Evolutionary conservation across 345 rosid genomes (phyloP).

Genomic region (Ceriops zippeliana): DNA sequence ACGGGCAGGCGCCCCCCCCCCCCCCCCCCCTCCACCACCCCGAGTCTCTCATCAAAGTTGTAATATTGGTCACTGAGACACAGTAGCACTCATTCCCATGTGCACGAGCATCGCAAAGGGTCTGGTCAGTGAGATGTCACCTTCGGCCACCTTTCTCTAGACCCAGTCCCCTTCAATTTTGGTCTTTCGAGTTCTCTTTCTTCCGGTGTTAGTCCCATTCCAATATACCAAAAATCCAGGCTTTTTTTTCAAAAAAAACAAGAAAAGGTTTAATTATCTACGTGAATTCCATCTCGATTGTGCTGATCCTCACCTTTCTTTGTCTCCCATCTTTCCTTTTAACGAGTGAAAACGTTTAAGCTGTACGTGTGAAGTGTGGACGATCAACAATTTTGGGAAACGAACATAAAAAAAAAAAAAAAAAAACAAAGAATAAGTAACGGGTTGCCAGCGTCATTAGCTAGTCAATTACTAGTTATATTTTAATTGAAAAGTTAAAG

Average conservation of each 20-base stretch:
- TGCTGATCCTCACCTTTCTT: neutral
- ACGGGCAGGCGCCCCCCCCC: too few species aligned
- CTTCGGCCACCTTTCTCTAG: conserved; percentile 3
- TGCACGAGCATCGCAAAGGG: conserved; percentile 9
- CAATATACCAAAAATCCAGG: neutral
- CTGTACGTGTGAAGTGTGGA: too few species aligned
- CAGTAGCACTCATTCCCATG: conserved; percentile 40
- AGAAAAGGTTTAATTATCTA: neutral
- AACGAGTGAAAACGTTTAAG: too few species aligned
- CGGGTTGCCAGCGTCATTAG: too few species aligned
- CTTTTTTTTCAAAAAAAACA: neutral
- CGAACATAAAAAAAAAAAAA: too few species aligned
- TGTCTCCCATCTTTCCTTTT: neutral
- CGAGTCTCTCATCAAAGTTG: too few species aligned
- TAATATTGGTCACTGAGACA: too few species aligned
- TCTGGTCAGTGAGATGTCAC: conserved; percentile 14
- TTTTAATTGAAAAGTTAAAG: too few species aligned
- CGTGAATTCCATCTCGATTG: neutral
- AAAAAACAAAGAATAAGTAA: too few species aligned
- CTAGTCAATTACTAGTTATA: too few species aligned
- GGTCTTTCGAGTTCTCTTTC: conserved; percentile 13
- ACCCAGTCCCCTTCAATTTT: conserved; percentile 10
- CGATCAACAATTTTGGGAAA: too few species aligned
- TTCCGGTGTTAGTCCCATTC: neutral
- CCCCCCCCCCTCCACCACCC: too few species aligned